Conservation (phyloP, 2,329 filamentous ascomycete species). For the Penicillium sp. region DNA sequence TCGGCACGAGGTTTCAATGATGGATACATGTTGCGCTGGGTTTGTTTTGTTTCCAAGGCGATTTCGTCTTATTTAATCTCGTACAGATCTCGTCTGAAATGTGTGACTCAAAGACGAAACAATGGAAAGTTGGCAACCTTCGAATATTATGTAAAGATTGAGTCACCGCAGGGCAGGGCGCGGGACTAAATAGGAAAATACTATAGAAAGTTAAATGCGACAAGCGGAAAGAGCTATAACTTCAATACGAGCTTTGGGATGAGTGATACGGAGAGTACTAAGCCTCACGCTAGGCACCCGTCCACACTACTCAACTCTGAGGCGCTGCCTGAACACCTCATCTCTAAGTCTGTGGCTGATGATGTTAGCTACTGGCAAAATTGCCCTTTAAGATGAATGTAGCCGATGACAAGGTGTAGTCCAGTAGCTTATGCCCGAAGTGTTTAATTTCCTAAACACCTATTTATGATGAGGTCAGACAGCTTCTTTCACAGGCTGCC, state of each 20-base stretch:
- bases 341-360: not conserved
- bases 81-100: not conserved
- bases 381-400: not conserved
- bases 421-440: not conserved
- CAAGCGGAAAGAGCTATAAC: not conserved
- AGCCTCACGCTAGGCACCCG: not conserved
- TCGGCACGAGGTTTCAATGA: constrained; percentile 7
- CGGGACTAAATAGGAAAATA: not conserved
- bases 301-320: not conserved
- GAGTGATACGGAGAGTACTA: not conserved
- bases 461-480: constrained; percentile 15
- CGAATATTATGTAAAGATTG: not conserved
- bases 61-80: not conserved
- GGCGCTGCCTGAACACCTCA: not conserved
- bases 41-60: not conserved
- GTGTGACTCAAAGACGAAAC: not conserved
- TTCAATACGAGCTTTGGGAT: not conserved
- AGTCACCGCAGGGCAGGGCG: not conserved
- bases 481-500: constrained; percentile 25
- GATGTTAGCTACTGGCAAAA: not conserved
- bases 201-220: not conserved
- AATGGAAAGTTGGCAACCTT: not conserved
- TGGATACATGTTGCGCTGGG: not conserved
- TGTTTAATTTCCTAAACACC: no score
- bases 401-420: not conserved